Base-by-base conservation (phyloP, 2,329 filamentous ascomycete genomes). In the Fusarium nisikadoi region DNA sequence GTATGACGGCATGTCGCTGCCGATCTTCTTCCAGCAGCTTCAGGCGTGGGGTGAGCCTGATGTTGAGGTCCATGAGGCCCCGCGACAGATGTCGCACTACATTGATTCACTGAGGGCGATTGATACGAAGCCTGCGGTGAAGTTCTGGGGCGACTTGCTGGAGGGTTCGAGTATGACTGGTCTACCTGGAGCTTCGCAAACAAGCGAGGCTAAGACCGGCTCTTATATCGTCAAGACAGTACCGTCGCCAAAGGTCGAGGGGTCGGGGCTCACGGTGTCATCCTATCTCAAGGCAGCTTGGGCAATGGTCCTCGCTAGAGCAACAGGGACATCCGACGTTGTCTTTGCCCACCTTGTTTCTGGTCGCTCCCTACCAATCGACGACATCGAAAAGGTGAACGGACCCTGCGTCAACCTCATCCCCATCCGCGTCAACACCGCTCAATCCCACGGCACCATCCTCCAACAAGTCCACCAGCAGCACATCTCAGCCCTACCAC, bases 171-270 rank as follows among this genome's bases (percentile, higher is more conserved):
- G 17, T 1, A 49, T 58, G 42, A 4, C 25, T 7, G 0, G 16
- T 2, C 19, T 50, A 1, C 19, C 17, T 10, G 11, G 23, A 16
- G 20, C 2, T 14, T 19, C 25, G 4, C 6, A 13, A 0, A 27
- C 14, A 0, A 29, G 6, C 1, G 10, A 38, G 3, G 25, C 19
- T 13, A 0, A 12, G 8, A 7, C 25, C 1, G 33, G 42, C 4
- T 49, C 55, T 4, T 58, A n/a, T 4, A 23, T 50, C 10, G 42
- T 20, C 25, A 49, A 50, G 20, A 50, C 42, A 1, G 16, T 29
- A 4, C 12, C n/a, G 1, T 8, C 8, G 2, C 42, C 42, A 35
- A 50, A 50, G 42, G 16, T 50, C 4, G 23, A 49, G 14, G 31
- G 27, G 1, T 29, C 55, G 0, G 42, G 42, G 1, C 42, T 58